Evolutionary conservation across 345 rosid genomes (phyloP).

Genomic region (Dipteronia dyeriana): DNA sequence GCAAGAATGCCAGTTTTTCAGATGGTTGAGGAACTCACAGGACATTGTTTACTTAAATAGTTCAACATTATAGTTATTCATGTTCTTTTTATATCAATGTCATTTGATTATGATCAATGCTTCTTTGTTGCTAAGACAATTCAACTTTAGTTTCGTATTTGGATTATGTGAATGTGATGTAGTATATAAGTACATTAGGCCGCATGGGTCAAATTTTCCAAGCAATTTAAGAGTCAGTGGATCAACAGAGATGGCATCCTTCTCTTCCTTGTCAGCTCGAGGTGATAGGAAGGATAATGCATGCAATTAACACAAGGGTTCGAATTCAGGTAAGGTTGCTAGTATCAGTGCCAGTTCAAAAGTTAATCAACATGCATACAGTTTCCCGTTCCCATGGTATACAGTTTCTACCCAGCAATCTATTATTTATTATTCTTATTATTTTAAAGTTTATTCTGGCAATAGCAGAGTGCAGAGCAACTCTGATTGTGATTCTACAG

Average conservation of each 20-base stretch:
- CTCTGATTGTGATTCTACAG: neutral
- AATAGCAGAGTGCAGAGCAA: neutral
- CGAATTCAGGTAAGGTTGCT: slow-evolving; percentile 23
- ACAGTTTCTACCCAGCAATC: slow-evolving; percentile 10
- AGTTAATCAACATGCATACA: slow-evolving; percentile 39
- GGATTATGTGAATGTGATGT: slow-evolving; percentile 19
- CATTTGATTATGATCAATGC: neutral
- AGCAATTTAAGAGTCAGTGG: slow-evolving; percentile 26
- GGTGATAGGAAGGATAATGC: slow-evolving; percentile 31
- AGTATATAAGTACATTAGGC: slow-evolving; percentile 32
- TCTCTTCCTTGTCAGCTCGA: slow-evolving; percentile 19
- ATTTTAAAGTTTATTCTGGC: neutral
- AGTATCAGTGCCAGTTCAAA: slow-evolving; percentile 21
- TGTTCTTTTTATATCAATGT: neutral
- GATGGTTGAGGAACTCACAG: no score
- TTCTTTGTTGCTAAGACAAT: neutral
- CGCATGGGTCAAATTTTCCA: slow-evolving; percentile 23
- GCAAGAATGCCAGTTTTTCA: neutral
- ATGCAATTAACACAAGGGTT: slow-evolving; percentile 21
- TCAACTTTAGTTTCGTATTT: slow-evolving; percentile 8
- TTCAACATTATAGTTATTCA: no score
- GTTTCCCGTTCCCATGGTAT: slow-evolving; percentile 50
- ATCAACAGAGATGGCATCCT: slow-evolving; percentile 16
- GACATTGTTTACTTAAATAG: no score
- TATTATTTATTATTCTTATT: no score